Evolutionary conservation across 495 filamentous ascomycete genomes (phyloP).

Genomic region (Neurospora discreta): DNA sequence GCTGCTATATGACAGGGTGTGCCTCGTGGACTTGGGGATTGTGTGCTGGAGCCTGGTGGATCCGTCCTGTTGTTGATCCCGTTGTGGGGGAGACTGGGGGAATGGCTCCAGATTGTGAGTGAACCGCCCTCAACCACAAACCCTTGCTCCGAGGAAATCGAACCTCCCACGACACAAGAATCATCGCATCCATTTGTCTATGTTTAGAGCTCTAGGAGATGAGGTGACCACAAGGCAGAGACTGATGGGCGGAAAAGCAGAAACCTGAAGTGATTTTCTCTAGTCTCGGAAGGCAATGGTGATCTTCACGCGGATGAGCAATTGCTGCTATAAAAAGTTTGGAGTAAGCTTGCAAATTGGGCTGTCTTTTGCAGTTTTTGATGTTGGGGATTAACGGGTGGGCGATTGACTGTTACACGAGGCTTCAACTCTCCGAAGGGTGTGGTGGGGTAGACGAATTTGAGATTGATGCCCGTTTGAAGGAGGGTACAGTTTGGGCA

Average conservation of each 20-base stretch:
- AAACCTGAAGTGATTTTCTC: neutral
- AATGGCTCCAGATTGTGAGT: neutral
- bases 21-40: neutral
- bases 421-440: neutral
- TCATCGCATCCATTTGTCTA: neutral
- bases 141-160: neutral
- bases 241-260: neutral
- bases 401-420: neutral
- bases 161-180: neutral
- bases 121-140: neutral
- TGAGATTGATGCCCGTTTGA: neutral
- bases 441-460: neutral
- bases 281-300: neutral
- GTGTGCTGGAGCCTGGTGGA: neutral
- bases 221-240: neutral
- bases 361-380: neutral
- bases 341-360: neutral
- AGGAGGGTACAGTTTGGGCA: neutral
- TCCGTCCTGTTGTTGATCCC: neutral
- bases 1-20: neutral
- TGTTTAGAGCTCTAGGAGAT: neutral
- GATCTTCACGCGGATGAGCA: neutral
- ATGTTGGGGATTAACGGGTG: neutral
- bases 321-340: neutral
- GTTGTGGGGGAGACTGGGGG: neutral